Percentiles rank a stretch among this genome's conserved stretches.
These are phyloP conservation scores for Candida railenensis DNA, from an alignment of 805 yeast genomes.

Conservation along the genomic window DNA sequence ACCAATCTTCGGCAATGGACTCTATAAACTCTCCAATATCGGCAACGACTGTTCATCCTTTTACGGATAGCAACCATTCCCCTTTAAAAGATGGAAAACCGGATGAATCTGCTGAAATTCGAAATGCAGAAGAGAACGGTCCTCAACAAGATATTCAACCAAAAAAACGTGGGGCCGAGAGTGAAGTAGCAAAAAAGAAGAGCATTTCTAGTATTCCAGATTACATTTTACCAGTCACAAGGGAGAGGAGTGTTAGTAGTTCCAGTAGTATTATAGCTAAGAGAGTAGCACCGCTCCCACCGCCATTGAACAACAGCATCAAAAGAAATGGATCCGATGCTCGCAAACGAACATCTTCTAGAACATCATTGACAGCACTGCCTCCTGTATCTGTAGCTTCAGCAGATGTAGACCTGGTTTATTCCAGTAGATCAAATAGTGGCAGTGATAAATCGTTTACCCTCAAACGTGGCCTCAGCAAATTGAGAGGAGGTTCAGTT, in stretches of 20 bases:
- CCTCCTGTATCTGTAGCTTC: slow-evolving; percentile 9
- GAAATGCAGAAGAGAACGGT: background rate
- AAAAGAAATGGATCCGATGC: slow-evolving; percentile 7
- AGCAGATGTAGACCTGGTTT: slow-evolving; percentile 11
- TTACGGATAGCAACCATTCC: slow-evolving; percentile 19
- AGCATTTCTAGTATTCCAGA: background rate
- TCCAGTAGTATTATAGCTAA: slow-evolving; percentile 53
- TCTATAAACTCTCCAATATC: slow-evolving; percentile 30
- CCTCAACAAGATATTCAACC: background rate
- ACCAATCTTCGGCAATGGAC: slow-evolving; percentile 30
- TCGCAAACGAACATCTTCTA: background rate
- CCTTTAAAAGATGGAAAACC: background rate
- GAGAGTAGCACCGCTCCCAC: slow-evolving; percentile 73
- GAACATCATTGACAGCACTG: slow-evolving; percentile 3
- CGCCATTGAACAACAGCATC: slow-evolving; percentile 22
- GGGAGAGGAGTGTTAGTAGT: slow-evolving; percentile 6
- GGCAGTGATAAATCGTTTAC: slow-evolving; percentile 10
- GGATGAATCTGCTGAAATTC: background rate
- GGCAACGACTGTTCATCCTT: slow-evolving; percentile 32
- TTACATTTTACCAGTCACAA: background rate
- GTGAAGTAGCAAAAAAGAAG: slow-evolving; percentile 5
- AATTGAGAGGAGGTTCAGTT: slow-evolving; percentile 6
- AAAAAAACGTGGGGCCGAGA: background rate
- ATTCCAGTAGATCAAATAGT: slow-evolving; percentile 12
- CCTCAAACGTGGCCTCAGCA: slow-evolving; percentile 8